Evolutionary conservation across 139 green algal genomes (phyloP).

Genomic region (Yamagishiella unicocca): DNA sequence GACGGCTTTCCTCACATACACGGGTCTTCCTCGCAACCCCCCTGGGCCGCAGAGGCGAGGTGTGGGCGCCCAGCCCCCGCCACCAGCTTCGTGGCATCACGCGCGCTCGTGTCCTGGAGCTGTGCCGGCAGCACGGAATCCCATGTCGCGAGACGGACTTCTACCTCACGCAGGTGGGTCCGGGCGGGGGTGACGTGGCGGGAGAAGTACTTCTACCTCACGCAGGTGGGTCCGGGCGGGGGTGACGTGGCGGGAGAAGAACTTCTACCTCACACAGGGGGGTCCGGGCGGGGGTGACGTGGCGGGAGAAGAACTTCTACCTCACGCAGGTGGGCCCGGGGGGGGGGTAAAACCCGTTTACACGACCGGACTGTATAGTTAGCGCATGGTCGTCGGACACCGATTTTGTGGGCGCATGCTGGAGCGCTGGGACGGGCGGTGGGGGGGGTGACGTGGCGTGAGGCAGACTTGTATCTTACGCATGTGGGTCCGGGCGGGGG

Average conservation of each 20-base stretch:
- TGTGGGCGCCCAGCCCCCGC: conserved; percentile 28
- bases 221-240: conserved; percentile 54
- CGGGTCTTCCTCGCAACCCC: too few relatives aligned
- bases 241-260: conserved; percentile 55
- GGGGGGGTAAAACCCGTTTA: too few relatives aligned
- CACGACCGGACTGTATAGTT: too few relatives aligned
- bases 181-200: background rate
- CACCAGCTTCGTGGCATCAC: conserved; percentile 77
- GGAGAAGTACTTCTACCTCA: conserved; percentile 79
- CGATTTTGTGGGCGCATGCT: too few relatives aligned
- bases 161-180: conserved; percentile 68
- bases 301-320: conserved; percentile 74
- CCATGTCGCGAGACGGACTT: conserved; percentile 74
- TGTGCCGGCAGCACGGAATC: conserved; percentile 67
- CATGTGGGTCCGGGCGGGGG: background rate
- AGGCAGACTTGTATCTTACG: too few relatives aligned
- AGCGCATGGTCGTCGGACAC: too few relatives aligned
- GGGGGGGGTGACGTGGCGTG: too few relatives aligned
- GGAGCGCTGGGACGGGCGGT: too few relatives aligned
- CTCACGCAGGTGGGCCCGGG: conserved; percentile 66
- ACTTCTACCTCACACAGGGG: conserved; percentile 80
- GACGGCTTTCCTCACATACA: too few relatives aligned
- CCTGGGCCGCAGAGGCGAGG: conserved; percentile 7
- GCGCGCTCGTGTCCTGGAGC: conserved; percentile 67
- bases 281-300: background rate